These are phyloP conservation scores for Solanum infundibuliforme DNA, from an alignment of 257 asterid genomes.

Conservation along the genomic window DNA sequence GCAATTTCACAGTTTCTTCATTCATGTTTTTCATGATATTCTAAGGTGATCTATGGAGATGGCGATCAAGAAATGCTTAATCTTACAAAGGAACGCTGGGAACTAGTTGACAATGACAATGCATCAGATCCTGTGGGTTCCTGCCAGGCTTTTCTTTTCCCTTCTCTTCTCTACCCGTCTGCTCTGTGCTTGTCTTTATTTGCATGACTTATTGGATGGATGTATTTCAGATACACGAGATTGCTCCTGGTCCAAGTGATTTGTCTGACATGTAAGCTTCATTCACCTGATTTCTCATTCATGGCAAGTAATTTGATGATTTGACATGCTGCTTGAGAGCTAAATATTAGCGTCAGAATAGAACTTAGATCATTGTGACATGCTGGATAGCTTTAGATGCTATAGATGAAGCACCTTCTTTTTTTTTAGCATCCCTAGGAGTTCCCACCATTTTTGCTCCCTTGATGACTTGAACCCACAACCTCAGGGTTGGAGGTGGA, in stretches of 20 bases:
- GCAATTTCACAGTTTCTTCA: background rate
- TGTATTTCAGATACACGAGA: slow-evolving; percentile 2
- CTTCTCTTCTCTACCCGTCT: background rate
- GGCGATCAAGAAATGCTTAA: slow-evolving; percentile 15
- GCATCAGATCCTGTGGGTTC: slow-evolving; percentile 3
- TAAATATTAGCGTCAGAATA: background rate
- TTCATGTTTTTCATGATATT: background rate
- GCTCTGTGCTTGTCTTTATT: background rate
- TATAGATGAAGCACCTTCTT: background rate
- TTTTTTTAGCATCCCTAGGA: background rate
- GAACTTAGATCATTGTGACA: background rate
- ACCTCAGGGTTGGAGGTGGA: background rate
- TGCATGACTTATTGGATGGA: background rate
- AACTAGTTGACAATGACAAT: slow-evolving; percentile 4
- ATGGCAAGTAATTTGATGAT: background rate
- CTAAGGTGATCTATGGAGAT: slow-evolving; percentile 20
- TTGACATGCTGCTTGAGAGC: background rate
- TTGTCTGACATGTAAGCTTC: slow-evolving; percentile 5
- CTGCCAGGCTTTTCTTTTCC: background rate
- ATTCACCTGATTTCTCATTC: background rate
- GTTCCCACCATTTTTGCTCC: background rate
- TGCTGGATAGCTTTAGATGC: background rate
- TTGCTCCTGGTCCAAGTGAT: background rate
- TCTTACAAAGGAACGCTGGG: slow-evolving; percentile 18
- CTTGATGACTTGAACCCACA: background rate